Evolutionary conservation across 176 grass and related monocot species (phyloP), one percentile per base, ranked within the genome.

Genomic region (Typha latifolia): DNA sequence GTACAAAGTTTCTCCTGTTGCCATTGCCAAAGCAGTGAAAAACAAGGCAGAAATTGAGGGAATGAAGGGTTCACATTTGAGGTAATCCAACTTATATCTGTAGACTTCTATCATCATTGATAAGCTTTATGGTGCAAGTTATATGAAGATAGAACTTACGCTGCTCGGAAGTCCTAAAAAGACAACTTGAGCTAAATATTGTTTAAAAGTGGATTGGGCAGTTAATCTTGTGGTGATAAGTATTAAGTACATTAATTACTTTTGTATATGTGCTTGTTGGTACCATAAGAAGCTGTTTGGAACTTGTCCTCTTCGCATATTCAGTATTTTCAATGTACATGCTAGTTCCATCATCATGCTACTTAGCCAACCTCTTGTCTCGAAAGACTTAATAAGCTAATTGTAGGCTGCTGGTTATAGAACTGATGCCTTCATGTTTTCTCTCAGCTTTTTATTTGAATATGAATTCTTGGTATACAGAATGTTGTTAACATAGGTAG

Each of bases 41-140:
- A 96, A 96, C 75, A 78, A 84, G 51, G 80, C 93, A 76, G 93
- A 96, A 63, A 78, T 91, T 84, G 78, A 82, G 37, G 93, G 93
- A 75, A 91, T 96, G 93, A 84, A 79, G 62, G 84, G 80, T 63
- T 82, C 82, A 47, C 93, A 96, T 61, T 69, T 96, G 69, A 96
- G 93, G 93, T 96, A 87, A 71, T 52, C 52, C 53, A 77, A 63
- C 67, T 37, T 61, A 72, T 43, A 37, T 59, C 14, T 62, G 12
- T 70, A 48, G 21, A 29, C 15, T 10, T 3, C 16, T 72, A 23
- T 71, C 70, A 27, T 4, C 59, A 32, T 37, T 12, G 13, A 14
- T 50, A 51, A 51, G 18, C 20, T 26, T 23, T 50, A 47, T 22
- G 12, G 4, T 62, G 57, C 4, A 66, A 66, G 47, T 21, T 66